phyloP scores from a whole-genome alignment of 2,329 filamentous ascomycete genomes.

The Penicillium sp. region DNA sequence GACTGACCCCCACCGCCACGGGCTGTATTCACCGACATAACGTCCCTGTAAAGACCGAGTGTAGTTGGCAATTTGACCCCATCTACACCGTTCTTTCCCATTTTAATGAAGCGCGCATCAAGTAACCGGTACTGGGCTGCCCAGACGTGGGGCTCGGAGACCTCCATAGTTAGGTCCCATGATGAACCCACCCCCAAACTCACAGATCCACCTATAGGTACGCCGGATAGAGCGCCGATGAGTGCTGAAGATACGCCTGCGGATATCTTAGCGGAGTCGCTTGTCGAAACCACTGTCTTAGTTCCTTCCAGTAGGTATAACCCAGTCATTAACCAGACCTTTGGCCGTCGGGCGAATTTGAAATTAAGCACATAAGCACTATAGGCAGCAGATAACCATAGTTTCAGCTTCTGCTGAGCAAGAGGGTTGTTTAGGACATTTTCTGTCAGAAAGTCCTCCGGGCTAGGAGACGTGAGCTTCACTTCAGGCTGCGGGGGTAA shows the following conservation, averaged over 20 bases:
- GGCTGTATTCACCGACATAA: slow-evolving; percentile 20
- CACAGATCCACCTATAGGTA: slow-evolving; percentile 24
- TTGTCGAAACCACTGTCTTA: slow-evolving; percentile 17
- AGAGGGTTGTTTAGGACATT: slow-evolving; percentile 14
- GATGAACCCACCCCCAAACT: slow-evolving; percentile 18
- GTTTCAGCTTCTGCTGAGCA: slow-evolving; percentile 20
- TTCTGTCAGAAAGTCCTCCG: slow-evolving; percentile 19
- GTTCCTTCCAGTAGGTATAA: slow-evolving; percentile 23
- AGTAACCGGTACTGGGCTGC: slow-evolving; percentile 26
- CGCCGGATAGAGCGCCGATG: slow-evolving; percentile 21
- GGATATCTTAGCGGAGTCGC: slow-evolving; percentile 13
- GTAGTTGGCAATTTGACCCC: slow-evolving; percentile 13
- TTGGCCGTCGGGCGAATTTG: slow-evolving; percentile 26
- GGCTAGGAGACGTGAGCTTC: slow-evolving; percentile 6
- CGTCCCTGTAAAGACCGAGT: slow-evolving; percentile 24
- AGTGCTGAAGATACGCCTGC: slow-evolving; percentile 19
- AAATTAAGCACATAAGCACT: slow-evolving; percentile 23
- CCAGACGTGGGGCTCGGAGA: slow-evolving; percentile 27
- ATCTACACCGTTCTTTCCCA: slow-evolving; percentile 7
- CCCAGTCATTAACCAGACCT: slow-evolving; percentile 26
- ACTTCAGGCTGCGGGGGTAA: background rate
- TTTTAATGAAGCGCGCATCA: slow-evolving; percentile 20
- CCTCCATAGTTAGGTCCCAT: slow-evolving; percentile 25
- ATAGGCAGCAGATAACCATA: slow-evolving; percentile 27
- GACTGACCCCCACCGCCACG: slow-evolving; percentile 5